Conservation (phyloP, 129 eudicot genomes). For the Rutidosis leptorrhynchoides region DNA sequence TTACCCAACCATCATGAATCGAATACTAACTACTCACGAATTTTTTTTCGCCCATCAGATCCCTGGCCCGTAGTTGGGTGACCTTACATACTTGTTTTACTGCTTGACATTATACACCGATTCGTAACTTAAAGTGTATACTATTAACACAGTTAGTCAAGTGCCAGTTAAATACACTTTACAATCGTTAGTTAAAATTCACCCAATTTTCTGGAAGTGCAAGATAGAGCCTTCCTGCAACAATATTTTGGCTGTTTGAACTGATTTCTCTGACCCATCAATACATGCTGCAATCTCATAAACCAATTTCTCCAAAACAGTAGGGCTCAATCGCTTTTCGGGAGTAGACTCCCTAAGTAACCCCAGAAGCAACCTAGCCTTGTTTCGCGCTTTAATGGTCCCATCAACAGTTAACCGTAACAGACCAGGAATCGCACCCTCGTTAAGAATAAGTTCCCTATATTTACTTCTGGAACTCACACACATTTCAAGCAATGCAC, state of each 20-base stretch:
- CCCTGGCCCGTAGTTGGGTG: no score
- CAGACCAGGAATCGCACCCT: slow-evolving; percentile 89
- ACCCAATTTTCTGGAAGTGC: slow-evolving; percentile 38
- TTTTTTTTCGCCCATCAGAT: no score
- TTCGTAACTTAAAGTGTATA: no score
- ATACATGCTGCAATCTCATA: slow-evolving; percentile 51
- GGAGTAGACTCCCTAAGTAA: slow-evolving; percentile 53
- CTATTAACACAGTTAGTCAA: no score
- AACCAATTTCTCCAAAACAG: slow-evolving; percentile 54
- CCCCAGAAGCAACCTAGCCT: slow-evolving; percentile 59
- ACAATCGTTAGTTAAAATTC: slow-evolving; percentile 51
- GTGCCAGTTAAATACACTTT: not conserved
- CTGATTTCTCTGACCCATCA: slow-evolving; percentile 53
- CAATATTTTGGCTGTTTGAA: slow-evolving; percentile 56
- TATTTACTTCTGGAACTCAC: slow-evolving; percentile 55
- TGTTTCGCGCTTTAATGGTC: slow-evolving; percentile 50
- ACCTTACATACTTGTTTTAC: no score
- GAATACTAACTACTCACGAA: no score
- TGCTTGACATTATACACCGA: not conserved
- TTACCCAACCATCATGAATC: no score
- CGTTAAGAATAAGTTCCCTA: slow-evolving; percentile 68
- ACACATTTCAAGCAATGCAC: slow-evolving; percentile 58
- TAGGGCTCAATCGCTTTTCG: slow-evolving; percentile 37
- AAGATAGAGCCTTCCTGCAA: slow-evolving; percentile 50
- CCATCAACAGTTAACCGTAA: slow-evolving; percentile 69